Evolutionary conservation across 2,329 filamentous ascomycete genomes (phyloP), one percentile per base, ranked within the genome.

Genomic region (Fusarium robinianum): DNA sequence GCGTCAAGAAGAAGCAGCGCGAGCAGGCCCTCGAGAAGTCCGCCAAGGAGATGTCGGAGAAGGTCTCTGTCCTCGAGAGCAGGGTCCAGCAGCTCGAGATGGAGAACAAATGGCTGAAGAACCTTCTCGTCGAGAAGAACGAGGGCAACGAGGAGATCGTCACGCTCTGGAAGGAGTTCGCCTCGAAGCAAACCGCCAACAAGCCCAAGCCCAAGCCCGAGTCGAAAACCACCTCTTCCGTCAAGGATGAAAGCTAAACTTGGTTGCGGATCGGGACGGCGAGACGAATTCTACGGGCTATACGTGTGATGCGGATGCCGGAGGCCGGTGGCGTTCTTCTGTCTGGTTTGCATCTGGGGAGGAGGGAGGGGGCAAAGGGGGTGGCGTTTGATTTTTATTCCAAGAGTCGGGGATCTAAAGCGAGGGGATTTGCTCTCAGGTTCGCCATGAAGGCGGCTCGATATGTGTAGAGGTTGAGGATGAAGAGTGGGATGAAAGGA

Each of bases 1-100:
- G 90, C 47, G 83, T 94, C 66, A 95, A 95, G 83, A 95, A 95
- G 85, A 95, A 95, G 81, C 88, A 94, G 72, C 85, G 90, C 36
- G 90, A 95, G 74, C 87, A 91, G 68, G 86, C 88, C 7, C 81
- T 95, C 38, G 88, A 92, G 69, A 83, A 83, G 62, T 85, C 83
- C 4, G 85, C 89, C 60, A 90, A 90, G 69, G 90, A 95, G 57
- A 88, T 92, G 71, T 81, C 81, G 18, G 87, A 94, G 31, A 90
- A 90, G 72, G 87, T 91, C 37, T 75, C 80, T 12, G 74, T 76
- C 12, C 77, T 95, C 6, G 88, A 95, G 70, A 78, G 78, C 60
- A 82, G 83, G 46, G 85, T 94, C 41, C 79, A 80, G 45, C 84
- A 90, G 62, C 79, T 92, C n/a, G 85, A 90, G 72, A 87, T 85